Percentiles rank a stretch among this genome's conserved stretches.
Conservation (phyloP, 768 basidiomycete species). For the Plicaturopsis crispa region DNA sequence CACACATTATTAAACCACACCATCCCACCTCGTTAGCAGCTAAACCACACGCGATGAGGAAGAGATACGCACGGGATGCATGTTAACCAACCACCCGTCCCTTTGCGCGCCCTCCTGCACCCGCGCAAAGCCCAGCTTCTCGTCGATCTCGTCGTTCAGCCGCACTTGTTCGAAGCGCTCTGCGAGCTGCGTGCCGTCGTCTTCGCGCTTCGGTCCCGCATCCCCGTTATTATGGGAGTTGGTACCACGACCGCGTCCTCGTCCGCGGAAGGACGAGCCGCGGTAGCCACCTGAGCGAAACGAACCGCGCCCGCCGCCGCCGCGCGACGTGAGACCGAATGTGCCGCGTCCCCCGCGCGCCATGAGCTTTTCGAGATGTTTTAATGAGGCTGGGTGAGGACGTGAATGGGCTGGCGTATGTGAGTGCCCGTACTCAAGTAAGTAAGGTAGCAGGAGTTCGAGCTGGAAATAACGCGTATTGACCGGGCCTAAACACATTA, state of each 20-base stretch:
- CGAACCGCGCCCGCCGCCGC: constrained; percentile 35
- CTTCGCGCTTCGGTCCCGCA: constrained; percentile 62
- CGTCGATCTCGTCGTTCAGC: constrained; percentile 82
- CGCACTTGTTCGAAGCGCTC: constrained; percentile 80
- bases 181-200: constrained; percentile 82
- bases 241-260: constrained; percentile 43
- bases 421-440: no score
- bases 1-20: no score
- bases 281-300: constrained; percentile 30
- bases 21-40: constrained; percentile 1
- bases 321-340: constrained; percentile 49
- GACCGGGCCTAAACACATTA: no score
- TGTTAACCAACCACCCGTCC: constrained; percentile 96
- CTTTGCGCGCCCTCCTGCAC: constrained; percentile 70
- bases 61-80: constrained; percentile 78
- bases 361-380: constrained; percentile 11
- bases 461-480: no score
- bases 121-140: constrained; percentile 82
- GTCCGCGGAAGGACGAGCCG: constrained; percentile 31
- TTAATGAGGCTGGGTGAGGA: no score
- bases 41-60: neutral
- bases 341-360: constrained; percentile 46
- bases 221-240: constrained; percentile 33
- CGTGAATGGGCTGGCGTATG: no score
- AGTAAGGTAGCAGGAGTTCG: no score